Evolutionary conservation across 805 yeast genomes (phyloP).

Genomic region (Pichia phayaonensis): DNA sequence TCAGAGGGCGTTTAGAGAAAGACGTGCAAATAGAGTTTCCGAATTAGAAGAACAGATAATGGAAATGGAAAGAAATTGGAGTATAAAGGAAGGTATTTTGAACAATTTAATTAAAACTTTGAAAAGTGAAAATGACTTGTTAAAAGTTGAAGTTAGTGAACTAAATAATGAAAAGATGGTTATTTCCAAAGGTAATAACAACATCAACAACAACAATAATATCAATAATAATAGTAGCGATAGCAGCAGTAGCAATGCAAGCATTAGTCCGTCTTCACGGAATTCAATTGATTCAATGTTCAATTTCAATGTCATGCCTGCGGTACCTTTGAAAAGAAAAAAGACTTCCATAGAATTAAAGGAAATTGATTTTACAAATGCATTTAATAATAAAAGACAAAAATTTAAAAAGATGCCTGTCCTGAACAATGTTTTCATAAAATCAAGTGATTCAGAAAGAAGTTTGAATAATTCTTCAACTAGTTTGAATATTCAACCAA

Average conservation of each 20-base stretch:
- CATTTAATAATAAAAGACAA: constrained; percentile 26
- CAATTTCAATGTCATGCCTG: constrained; percentile 19
- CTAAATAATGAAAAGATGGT: constrained; percentile 19
- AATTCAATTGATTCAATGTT: background rate
- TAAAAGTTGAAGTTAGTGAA: constrained; percentile 23
- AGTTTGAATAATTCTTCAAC: background rate
- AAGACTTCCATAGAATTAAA: constrained; percentile 2
- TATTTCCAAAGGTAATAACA: background rate
- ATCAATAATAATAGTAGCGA: background rate
- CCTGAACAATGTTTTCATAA: constrained; percentile 6
- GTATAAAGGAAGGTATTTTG: constrained; percentile 47
- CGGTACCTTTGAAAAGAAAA: constrained; percentile 48
- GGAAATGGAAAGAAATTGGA: constrained; percentile 62
- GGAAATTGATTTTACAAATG: constrained; percentile 54
- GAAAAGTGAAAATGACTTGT: constrained; percentile 36
- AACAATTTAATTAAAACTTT: constrained; percentile 44
- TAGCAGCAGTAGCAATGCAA: background rate
- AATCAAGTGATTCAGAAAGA: background rate
- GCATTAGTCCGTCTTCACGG: background rate
- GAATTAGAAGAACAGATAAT: constrained; percentile 66
- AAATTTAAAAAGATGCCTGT: constrained; percentile 13
- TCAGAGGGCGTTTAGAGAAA: constrained; percentile 82
- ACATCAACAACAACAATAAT: background rate
- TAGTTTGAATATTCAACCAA: background rate
- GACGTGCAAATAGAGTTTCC: constrained; percentile 74